Conservation (phyloP, 148 eudicot genomes). For the Nepenthes gracilis region DNA sequence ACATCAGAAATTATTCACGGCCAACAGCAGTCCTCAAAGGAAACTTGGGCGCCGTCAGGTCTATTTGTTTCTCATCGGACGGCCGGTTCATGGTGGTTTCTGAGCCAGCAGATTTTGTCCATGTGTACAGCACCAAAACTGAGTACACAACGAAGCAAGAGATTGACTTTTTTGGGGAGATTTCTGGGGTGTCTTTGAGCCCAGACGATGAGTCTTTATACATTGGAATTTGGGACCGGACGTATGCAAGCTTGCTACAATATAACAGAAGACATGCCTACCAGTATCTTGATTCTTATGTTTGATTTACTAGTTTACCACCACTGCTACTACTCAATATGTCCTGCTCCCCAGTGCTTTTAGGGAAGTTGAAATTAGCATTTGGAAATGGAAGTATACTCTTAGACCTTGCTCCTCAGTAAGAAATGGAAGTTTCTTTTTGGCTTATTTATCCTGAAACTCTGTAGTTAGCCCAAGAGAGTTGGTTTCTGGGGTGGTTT, state of each 20-base stretch:
- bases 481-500: no score
- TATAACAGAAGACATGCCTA: conserved; percentile 45
- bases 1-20: conserved; percentile 46
- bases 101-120: conserved; percentile 91
- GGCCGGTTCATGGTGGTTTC: conserved; percentile 77
- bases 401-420: no score
- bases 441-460: no score
- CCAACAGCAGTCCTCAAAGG: conserved; percentile 59
- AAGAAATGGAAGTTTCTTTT: no score
- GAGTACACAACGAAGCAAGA: conserved; percentile 55
- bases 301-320: conserved; percentile 15
- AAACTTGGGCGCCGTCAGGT: conserved; percentile 70
- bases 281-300: conserved; percentile 56
- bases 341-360: no score
- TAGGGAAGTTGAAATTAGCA: no score
- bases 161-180: conserved; percentile 86
- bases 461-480: no score
- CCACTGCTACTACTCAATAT: no score
- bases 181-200: conserved; percentile 73
- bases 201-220: conserved; percentile 70
- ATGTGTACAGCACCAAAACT: conserved; percentile 42
- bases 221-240: conserved; percentile 86
- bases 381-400: no score
- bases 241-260: conserved; percentile 79
- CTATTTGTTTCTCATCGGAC: conserved; percentile 71